Conservation (phyloP, 805 yeast species). For the Wickerhamiella sergipiensis region DNA sequence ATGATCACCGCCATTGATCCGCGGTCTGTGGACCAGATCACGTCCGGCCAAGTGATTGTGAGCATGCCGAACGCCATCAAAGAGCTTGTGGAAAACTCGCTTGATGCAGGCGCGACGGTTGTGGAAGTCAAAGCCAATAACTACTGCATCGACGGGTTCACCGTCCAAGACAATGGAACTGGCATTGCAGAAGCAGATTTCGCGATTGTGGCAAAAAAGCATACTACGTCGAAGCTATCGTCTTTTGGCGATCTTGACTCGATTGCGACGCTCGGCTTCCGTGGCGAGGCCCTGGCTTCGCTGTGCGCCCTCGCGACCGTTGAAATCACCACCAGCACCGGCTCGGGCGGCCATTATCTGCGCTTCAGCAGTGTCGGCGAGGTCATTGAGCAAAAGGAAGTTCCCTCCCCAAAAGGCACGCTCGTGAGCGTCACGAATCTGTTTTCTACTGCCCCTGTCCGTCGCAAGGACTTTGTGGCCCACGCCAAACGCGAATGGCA, state of each 20-base stretch:
- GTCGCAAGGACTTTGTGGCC: constrained; percentile 58
- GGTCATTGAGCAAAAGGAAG: constrained; percentile 25
- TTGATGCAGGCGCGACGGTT: constrained; percentile 62
- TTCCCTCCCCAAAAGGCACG: constrained; percentile 59
- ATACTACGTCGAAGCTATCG: constrained; percentile 43
- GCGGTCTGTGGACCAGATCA: constrained; percentile 56
- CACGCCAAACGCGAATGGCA: constrained; percentile 59
- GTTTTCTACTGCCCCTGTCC: constrained; percentile 65
- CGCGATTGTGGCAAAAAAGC: constrained; percentile 31
- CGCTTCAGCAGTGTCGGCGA: constrained; percentile 44
- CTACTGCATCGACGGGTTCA: constrained; percentile 60
- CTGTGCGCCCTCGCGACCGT: constrained; percentile 36
- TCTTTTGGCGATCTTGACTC: constrained; percentile 27
- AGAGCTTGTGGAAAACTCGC: constrained; percentile 74
- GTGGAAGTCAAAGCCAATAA: constrained; percentile 57
- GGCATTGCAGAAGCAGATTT: constrained; percentile 48
- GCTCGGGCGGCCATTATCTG: constrained; percentile 46
- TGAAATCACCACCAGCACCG: constrained; percentile 34
- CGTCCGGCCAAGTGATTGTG: constrained; percentile 87
- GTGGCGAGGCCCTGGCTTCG: constrained; percentile 58
- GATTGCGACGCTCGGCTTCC: constrained; percentile 44
- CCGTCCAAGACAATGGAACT: constrained; percentile 58
- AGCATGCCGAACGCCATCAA: constrained; percentile 68
- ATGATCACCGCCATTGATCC: constrained; percentile 29
- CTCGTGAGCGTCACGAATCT: constrained; percentile 41